Percentiles rank a stretch among this genome's conserved stretches.
phyloP scores from a whole-genome alignment of 176 grass and related monocot species.

The Microstegium vimineum region DNA sequence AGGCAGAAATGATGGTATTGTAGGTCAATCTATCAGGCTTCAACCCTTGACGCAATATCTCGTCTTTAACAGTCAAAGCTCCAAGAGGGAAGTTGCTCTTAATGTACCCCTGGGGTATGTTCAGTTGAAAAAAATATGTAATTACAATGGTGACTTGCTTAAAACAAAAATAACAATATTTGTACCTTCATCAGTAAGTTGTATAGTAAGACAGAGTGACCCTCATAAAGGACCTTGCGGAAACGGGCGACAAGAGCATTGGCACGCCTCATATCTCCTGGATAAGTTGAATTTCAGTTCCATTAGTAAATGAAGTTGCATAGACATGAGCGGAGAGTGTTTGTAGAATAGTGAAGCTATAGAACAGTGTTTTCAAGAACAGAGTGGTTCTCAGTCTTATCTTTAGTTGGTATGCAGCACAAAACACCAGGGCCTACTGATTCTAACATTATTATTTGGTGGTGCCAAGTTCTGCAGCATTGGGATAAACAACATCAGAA shows the following conservation, averaged over 20 bases:
- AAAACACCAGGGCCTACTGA: neutral
- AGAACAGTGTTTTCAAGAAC: neutral
- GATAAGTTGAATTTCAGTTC: constrained; percentile 18
- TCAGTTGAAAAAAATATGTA: constrained; percentile 10
- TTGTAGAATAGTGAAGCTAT: neutral
- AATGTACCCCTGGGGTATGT: constrained; percentile 68
- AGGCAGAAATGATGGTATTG: constrained; percentile 83
- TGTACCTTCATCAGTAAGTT: constrained; percentile 91
- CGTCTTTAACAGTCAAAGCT: constrained; percentile 89
- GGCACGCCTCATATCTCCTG: constrained; percentile 88
- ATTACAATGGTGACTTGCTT: neutral
- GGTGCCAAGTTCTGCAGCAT: neutral
- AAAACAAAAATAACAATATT: constrained; percentile 9
- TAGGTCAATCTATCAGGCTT: constrained; percentile 96
- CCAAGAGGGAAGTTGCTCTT: constrained; percentile 76
- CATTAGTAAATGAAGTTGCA: neutral
- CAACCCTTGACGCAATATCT: constrained; percentile 75
- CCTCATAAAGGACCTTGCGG: constrained; percentile 65
- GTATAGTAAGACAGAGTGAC: constrained; percentile 66
- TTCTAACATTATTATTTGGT: neutral
- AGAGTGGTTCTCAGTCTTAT: neutral
- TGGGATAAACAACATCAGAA: neutral
- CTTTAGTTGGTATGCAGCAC: neutral
- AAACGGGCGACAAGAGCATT: constrained; percentile 89
- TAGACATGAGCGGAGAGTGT: neutral